A percentile compares a stretch with the other conserved stretches of the same genome.
Evolutionary conservation across 805 yeast genomes (phyloP).

Genomic region (Teunomyces cretensis): DNA sequence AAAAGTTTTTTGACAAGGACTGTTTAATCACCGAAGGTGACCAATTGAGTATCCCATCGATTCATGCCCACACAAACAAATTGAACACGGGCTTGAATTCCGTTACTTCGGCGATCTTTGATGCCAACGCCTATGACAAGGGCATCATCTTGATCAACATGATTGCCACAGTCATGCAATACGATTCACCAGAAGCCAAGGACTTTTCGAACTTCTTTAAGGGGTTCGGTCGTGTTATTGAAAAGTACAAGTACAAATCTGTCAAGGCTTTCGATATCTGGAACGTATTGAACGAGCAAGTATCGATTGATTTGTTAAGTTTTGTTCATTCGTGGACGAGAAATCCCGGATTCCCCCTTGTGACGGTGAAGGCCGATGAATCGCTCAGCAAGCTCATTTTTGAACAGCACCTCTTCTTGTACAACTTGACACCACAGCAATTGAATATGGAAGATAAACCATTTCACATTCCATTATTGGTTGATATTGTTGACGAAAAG

Average conservation of each 20-base stretch:
- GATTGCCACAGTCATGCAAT: conserved; percentile 46
- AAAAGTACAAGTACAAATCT: conserved; percentile 29
- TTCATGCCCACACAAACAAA: conserved; percentile 32
- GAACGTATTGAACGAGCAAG: conserved; percentile 37
- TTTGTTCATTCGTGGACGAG: conserved; percentile 62
- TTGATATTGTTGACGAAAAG: conserved; percentile 30
- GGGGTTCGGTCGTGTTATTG: conserved; percentile 40
- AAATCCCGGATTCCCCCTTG: conserved; percentile 58
- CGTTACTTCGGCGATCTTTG: conserved; percentile 46
- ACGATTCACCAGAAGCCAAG: conserved; percentile 18
- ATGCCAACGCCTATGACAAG: conserved; percentile 53
- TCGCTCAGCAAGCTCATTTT: conserved; percentile 24
- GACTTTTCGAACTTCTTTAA: conserved; percentile 28
- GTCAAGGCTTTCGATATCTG: conserved; percentile 56
- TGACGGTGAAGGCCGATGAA: conserved; percentile 33
- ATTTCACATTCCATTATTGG: conserved; percentile 59
- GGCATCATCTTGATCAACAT: conserved; percentile 57
- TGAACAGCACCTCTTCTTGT: conserved; percentile 40
- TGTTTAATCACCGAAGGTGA: conserved; percentile 20
- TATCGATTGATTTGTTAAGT: conserved; percentile 45
- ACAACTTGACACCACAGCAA: conserved; percentile 19
- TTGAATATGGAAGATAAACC: conserved; percentile 54
- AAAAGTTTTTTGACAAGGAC: conserved; percentile 37
- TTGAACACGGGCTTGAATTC: conserved; percentile 21
- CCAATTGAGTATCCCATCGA: conserved; percentile 28